A percentile compares a stretch with the other conserved stretches of the same genome.
Evolutionary conservation across 2,329 filamentous ascomycete species (phyloP).

Genomic region (Pseudovirgaria hyperparasitica): DNA sequence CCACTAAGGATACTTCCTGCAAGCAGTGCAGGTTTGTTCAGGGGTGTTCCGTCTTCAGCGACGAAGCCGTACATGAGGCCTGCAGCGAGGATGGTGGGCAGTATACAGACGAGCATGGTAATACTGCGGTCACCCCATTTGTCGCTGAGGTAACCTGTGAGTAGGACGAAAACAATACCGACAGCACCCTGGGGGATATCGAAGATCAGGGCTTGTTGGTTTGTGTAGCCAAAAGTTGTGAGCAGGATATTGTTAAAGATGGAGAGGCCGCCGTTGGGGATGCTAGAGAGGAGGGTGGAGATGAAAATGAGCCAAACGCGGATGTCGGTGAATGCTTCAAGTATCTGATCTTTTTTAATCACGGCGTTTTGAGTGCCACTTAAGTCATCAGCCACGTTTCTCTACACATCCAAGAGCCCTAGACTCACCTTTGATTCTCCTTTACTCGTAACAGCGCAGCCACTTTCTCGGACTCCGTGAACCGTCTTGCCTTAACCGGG

Average conservation of each 20-base stretch:
- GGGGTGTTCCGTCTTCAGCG: conserved; percentile 12
- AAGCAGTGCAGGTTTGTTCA: conserved; percentile 23
- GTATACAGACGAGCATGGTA: conserved; percentile 29
- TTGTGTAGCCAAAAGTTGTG: conserved; percentile 26
- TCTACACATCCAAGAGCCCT: neutral
- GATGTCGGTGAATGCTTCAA: conserved; percentile 5
- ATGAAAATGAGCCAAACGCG: conserved; percentile 23
- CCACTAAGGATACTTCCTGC: conserved; percentile 20
- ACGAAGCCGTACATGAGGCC: conserved; percentile 26
- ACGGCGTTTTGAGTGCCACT: conserved; percentile 5
- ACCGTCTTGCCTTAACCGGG: conserved; percentile 18
- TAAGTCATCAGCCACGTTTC: neutral
- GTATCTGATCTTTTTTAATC: conserved; percentile 5
- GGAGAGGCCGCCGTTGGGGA: conserved; percentile 30
- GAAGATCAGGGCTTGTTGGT: conserved; percentile 30
- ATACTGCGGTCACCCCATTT: conserved; percentile 27
- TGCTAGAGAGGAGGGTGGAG: conserved; percentile 20
- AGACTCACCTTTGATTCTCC: conserved; percentile 6
- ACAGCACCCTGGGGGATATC: conserved; percentile 32
- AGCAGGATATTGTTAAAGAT: conserved; percentile 32
- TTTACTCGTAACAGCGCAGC: conserved; percentile 5
- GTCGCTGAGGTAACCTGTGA: conserved; percentile 27
- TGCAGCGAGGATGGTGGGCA: conserved; percentile 35
- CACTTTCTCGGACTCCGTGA: conserved; percentile 19
- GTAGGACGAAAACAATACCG: conserved; percentile 27